Evolutionary conservation across 192 early-diverging fungal genomes (phyloP), one percentile per base, ranked within the genome.

Genomic region (Chytriomyces sp.): DNA sequence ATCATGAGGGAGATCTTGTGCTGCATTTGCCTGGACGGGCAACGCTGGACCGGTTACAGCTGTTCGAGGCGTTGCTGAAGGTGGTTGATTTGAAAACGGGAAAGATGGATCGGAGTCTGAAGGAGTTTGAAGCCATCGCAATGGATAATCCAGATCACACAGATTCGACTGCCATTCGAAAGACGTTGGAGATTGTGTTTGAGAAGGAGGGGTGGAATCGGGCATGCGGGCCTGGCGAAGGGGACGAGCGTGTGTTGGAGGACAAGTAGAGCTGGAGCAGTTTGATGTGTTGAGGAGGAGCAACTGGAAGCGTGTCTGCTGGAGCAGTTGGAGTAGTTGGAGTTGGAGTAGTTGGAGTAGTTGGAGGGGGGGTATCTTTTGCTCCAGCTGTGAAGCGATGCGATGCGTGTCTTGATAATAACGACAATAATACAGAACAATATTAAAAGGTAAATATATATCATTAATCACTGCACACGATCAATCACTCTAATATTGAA

Each of bases 1-100:
- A 59, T 59, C 13, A 71, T 18, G 69, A 71, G 50, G 69, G 69
- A 8, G 69, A 71, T 59, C 35, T 60, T 16, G 28, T 59, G 11
- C 18, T 71, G 18, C 69, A 71, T 60, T 43, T 71, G 8, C 69
- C 69, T 11, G 69, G 69, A 18, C 13, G 69, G 18, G 20, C 3
- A 5, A 16, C 49, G 10, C 13, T 10, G 50, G 18, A 71, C 9
- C 48, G 69, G 35, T 16, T 71, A 16, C 49, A 11, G n/a, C 16
- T 71, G 50, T 60, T 71, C 18, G 13, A 26, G 9, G 69, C 18
- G 16, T 24, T 71, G 24, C 16, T 71, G 16, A 24, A 11, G 4
- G 44, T 71, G 10, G 24, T 43, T 47, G 50, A 71, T 35, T 24
- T 71, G 50, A 44, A 20, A 44, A 71, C 69, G 49, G 69, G 69